Percentiles rank a stretch among this genome's conserved stretches.
These are phyloP conservation scores for Murraya koenigii DNA, from an alignment of 345 rosid species.

Conservation along the genomic window DNA sequence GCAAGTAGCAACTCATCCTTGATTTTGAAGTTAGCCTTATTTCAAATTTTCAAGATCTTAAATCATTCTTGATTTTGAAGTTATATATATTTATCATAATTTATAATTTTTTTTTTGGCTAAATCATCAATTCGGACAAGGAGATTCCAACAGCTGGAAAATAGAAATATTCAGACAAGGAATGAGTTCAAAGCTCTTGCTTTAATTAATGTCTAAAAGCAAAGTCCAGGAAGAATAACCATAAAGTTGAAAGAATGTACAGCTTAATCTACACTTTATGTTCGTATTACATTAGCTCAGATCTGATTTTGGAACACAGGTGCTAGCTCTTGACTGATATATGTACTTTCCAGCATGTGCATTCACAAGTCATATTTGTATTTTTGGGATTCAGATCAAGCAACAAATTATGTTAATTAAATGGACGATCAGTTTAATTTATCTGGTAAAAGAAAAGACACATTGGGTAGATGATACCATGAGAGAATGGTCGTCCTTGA, in stretches of 20 bases:
- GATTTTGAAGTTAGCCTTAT: background rate
- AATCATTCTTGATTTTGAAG: background rate
- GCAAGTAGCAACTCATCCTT: background rate
- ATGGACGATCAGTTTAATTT: background rate
- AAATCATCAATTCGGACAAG: background rate
- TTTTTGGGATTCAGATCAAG: background rate
- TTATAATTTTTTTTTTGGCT: background rate
- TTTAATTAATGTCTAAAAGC: background rate
- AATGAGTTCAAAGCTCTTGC: slow-evolving; percentile 9
- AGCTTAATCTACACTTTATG: background rate
- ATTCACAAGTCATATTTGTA: background rate
- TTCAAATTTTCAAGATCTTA: no score
- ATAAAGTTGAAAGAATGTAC: slow-evolving; percentile 9
- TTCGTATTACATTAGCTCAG: background rate
- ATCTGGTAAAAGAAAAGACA: background rate
- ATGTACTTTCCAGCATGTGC: background rate
- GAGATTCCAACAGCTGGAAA: slow-evolving; percentile 17
- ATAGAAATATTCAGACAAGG: background rate
- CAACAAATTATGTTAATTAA: background rate
- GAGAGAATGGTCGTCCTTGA: background rate
- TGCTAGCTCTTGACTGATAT: slow-evolving; percentile 6
- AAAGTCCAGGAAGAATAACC: background rate
- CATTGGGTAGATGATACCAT: background rate
- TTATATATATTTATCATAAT: background rate
- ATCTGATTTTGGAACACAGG: background rate